phyloP scores from a whole-genome alignment of 75 land plant species.

The Pinus taeda region DNA sequence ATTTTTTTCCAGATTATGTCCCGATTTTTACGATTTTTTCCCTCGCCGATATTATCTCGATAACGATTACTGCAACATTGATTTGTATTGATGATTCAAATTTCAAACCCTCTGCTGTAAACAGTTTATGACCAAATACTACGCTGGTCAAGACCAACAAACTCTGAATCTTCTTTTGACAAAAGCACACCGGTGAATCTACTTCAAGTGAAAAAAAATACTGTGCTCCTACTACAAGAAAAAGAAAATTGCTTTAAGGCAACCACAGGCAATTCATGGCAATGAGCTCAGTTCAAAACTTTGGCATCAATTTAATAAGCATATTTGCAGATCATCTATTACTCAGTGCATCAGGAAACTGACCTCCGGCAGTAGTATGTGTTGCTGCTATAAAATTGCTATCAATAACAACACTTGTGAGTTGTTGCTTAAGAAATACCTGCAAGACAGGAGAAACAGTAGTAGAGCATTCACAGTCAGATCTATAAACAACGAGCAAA shows the following conservation, averaged over 20 bases:
- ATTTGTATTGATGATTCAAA: not conserved
- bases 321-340: not conserved
- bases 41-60: too few species aligned
- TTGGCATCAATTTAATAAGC: not conserved
- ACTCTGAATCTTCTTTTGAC: not conserved
- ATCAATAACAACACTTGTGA: slow-evolving; percentile 1
- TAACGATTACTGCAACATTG: not conserved
- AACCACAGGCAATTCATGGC: not conserved
- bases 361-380: not conserved
- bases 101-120: not conserved
- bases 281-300: not conserved
- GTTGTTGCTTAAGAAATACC: slow-evolving; percentile 9
- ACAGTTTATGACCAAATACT: too few species aligned
- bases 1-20: too few species aligned
- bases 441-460: not conserved
- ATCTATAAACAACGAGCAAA: not conserved
- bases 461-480: not conserved
- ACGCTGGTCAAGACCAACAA: not conserved
- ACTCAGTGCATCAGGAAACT: not conserved
- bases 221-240: not conserved
- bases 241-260: too few species aligned
- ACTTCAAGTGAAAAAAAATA: not conserved
- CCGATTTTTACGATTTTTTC: too few species aligned
- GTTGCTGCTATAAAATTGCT: slow-evolving; percentile 8
- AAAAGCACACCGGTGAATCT: not conserved